These are phyloP conservation scores for Gossypium anomalum DNA, from an alignment of 345 rosid genomes.

Conservation along the genomic window DNA sequence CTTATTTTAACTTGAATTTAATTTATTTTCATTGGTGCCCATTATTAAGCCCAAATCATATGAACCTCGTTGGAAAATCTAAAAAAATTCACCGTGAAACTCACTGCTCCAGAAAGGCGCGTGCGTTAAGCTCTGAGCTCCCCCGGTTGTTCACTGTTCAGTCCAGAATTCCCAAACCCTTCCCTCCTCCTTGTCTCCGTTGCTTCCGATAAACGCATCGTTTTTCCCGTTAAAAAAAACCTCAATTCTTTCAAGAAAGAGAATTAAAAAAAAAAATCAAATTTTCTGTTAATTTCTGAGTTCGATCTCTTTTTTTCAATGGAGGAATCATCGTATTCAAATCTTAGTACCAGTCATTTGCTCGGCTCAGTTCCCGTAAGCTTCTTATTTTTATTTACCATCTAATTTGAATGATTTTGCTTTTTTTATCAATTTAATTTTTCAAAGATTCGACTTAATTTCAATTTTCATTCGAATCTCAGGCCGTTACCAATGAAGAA, in stretches of 20 bases:
- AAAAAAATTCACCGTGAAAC: not conserved
- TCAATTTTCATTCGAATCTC: not conserved
- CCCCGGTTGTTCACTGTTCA: not conserved
- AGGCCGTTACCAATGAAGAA: constrained; percentile 71
- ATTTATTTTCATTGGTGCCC: not conserved
- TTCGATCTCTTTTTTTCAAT: constrained; percentile 26
- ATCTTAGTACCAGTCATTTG: constrained; percentile 66
- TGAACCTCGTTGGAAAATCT: not conserved
- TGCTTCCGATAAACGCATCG: constrained; percentile 19
- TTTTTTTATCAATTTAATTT: not conserved
- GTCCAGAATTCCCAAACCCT: not conserved
- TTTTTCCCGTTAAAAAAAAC: not conserved
- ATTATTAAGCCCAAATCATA: not conserved
- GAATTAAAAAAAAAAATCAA: not conserved
- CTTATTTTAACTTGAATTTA: too few relatives aligned
- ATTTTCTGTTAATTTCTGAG: constrained; percentile 7
- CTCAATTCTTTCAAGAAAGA: not conserved
- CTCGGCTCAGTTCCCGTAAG: constrained; percentile 94
- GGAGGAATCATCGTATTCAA: constrained; percentile 59
- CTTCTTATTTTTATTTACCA: not conserved
- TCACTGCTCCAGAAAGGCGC: constrained; percentile 17
- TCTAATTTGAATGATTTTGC: not conserved
- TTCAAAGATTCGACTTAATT: not conserved
- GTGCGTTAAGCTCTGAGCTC: constrained; percentile 11
- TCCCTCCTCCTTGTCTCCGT: constrained; percentile 17